phyloP scores from a whole-genome alignment of 257 asterid species.

The Nicotiana paniculata region DNA sequence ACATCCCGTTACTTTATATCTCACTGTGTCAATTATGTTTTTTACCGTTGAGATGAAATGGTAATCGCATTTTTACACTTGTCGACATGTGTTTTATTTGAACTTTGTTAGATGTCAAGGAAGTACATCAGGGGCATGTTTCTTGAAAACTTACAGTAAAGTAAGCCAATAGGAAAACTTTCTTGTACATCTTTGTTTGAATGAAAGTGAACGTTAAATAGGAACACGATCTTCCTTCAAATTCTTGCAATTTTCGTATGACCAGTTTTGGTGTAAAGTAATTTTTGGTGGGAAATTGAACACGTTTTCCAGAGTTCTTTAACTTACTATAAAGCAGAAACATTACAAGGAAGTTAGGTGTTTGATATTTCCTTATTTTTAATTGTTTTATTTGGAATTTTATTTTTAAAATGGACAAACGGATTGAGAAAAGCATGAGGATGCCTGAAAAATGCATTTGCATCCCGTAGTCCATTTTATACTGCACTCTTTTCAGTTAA shows the following conservation, averaged over 20 bases:
- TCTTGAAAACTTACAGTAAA: background rate
- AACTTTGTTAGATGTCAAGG: background rate
- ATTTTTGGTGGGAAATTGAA: background rate
- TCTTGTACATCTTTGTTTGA: background rate
- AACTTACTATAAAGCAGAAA: background rate
- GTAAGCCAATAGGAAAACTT: background rate
- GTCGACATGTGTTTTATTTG: background rate
- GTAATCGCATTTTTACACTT: background rate
- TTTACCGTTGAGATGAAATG: background rate
- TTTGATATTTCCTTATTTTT: background rate
- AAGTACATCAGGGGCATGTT: background rate
- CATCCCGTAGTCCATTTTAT: background rate
- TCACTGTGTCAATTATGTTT: background rate
- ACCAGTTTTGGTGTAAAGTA: background rate
- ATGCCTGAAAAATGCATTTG: background rate
- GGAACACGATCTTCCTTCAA: background rate
- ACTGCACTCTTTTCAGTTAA: background rate
- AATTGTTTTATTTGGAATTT: background rate
- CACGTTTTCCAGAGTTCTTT: background rate
- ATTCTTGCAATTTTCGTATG: background rate
- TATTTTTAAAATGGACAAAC: background rate
- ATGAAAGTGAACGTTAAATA: background rate
- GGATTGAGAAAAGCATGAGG: background rate
- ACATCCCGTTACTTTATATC: background rate
- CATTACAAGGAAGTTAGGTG: background rate